Percentiles rank a stretch among this genome's conserved stretches.
These are phyloP conservation scores for Solanum bulbocastanum DNA, from an alignment of 257 asterid species.

Conservation along the genomic window DNA sequence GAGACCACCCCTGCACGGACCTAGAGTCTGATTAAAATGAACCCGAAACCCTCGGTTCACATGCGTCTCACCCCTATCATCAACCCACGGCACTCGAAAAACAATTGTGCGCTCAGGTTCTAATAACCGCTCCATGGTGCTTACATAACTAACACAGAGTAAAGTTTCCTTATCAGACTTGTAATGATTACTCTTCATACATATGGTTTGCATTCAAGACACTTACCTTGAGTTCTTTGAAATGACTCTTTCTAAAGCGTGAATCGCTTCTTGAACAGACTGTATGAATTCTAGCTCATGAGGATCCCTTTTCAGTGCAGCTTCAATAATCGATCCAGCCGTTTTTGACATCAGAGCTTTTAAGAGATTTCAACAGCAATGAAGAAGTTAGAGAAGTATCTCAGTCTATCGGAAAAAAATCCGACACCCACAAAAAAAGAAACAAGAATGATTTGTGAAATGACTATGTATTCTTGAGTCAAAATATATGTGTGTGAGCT, in stretches of 20 bases:
- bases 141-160: constrained; percentile 59
- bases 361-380: constrained; percentile 24
- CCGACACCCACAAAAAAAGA: not conserved
- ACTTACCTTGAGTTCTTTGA: constrained; percentile 86
- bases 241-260: constrained; percentile 92
- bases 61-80: constrained; percentile 92
- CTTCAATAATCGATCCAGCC: constrained; percentile 98
- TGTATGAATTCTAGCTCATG: constrained; percentile 88
- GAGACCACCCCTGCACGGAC: constrained; percentile 98
- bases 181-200: not conserved
- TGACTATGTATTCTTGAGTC: not conserved
- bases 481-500: not conserved
- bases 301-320: constrained; percentile 93
- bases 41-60: constrained; percentile 94
- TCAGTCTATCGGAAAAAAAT: not conserved
- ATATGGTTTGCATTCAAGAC: not conserved
- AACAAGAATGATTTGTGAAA: not conserved
- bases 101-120: constrained; percentile 88
- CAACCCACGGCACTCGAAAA: constrained; percentile 96
- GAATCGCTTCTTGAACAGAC: constrained; percentile 91
- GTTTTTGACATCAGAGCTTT: constrained; percentile 96
- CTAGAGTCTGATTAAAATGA: constrained; percentile 90
- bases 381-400: constrained; percentile 8
- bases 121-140: constrained; percentile 87
- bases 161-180: constrained; percentile 10